Conservation (phyloP, 306 rosid species). For the Luffa acutangula region DNA sequence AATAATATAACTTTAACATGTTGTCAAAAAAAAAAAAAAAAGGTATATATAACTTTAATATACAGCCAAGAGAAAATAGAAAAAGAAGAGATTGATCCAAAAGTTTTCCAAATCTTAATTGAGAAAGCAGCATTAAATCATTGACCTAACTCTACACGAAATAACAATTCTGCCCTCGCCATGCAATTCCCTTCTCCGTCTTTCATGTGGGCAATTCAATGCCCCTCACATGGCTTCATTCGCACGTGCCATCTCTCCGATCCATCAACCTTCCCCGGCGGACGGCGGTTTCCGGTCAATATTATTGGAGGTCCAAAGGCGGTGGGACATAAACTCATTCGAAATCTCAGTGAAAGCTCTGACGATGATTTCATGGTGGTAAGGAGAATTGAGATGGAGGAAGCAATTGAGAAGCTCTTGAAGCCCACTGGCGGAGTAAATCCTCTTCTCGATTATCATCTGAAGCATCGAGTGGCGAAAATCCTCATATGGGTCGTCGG, state of each 20-base stretch:
- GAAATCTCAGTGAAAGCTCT: constrained; percentile 80
- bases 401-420: constrained; percentile 73
- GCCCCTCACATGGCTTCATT: neutral
- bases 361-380: constrained; percentile 60
- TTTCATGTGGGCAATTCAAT: neutral
- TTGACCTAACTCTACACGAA: neutral
- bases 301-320: neutral
- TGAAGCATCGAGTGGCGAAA: constrained; percentile 77
- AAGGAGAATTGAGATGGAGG: constrained; percentile 68
- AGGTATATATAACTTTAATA: neutral
- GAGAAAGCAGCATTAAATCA: neutral
- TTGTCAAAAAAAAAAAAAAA: too few species aligned
- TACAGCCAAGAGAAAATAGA: neutral
- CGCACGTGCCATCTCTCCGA: neutral
- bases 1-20: too few species aligned
- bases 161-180: neutral
- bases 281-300: neutral
- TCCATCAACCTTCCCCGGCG: neutral
- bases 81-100: neutral
- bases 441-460: constrained; percentile 78
- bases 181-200: neutral
- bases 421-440: constrained; percentile 55
- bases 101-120: neutral
- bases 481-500: constrained; percentile 76
- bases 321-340: constrained; percentile 52